Conservation (phyloP, 495 filamentous ascomycete genomes). For the Penicillium bovifimosum region DNA sequence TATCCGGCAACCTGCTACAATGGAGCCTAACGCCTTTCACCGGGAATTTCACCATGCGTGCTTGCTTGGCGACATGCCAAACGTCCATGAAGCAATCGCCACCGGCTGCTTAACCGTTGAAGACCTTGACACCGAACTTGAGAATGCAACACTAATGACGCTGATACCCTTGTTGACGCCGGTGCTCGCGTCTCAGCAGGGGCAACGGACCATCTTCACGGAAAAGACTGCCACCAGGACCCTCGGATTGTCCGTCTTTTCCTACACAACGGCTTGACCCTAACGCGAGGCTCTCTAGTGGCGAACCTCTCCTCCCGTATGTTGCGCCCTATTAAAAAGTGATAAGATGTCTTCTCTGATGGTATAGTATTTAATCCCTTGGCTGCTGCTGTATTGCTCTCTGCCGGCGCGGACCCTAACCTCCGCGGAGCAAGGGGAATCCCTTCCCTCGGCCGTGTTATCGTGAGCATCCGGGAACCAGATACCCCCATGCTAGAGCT, state of each 20-base stretch:
- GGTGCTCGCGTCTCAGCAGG: background rate
- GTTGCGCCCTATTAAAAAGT: background rate
- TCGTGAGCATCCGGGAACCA: background rate
- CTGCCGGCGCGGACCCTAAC: background rate
- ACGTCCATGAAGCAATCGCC: background rate
- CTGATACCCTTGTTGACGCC: background rate
- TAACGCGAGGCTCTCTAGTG: background rate
- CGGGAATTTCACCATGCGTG: background rate
- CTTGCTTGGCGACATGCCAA: background rate
- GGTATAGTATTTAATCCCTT: background rate
- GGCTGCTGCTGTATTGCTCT: background rate
- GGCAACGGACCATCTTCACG: background rate
- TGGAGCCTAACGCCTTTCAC: background rate
- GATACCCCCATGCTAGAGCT: background rate
- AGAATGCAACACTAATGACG: background rate
- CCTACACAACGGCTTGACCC: background rate
- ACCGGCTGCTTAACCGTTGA: background rate
- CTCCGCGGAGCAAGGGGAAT: background rate
- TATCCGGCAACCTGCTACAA: background rate
- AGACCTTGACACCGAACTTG: background rate
- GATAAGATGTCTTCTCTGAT: background rate
- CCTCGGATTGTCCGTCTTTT: background rate
- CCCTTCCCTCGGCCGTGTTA: background rate
- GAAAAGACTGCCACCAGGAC: background rate
- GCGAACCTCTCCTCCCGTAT: background rate